Conservation (phyloP, 164 flowering plant species). For the Kingdonia uniflora region DNA sequence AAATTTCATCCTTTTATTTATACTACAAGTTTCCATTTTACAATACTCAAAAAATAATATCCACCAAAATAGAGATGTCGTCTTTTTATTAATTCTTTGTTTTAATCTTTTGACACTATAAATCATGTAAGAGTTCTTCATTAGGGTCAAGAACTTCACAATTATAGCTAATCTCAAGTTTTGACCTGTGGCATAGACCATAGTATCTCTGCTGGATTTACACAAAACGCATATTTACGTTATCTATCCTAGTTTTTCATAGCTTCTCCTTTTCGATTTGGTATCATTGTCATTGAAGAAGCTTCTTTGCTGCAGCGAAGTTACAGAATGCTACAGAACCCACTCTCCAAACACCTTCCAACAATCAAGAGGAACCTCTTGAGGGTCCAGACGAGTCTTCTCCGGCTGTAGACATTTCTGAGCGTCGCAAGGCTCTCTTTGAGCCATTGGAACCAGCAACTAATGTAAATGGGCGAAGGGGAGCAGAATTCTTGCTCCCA, state of each 20-base stretch:
- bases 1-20: too few relatives aligned
- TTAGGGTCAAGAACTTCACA: not conserved
- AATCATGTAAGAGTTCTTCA: too few relatives aligned
- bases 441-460: slow-evolving; percentile 62
- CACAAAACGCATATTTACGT: too few relatives aligned
- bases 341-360: slow-evolving; percentile 7
- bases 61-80: too few relatives aligned
- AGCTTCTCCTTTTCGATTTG: not conserved
- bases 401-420: slow-evolving; percentile 37
- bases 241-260: too few relatives aligned
- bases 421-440: slow-evolving; percentile 81
- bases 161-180: too few relatives aligned
- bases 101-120: too few relatives aligned
- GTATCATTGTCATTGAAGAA: not conserved
- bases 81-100: too few relatives aligned
- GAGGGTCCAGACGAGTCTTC: slow-evolving; percentile 25
- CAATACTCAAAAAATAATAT: too few relatives aligned
- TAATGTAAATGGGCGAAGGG: slow-evolving; percentile 28
- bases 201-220: too few relatives aligned
- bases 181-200: not conserved
- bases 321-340: not conserved
- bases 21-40: too few relatives aligned
- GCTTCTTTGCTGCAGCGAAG: not conserved
- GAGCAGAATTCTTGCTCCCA: slow-evolving; percentile 64
- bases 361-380: slow-evolving; percentile 26